Evolutionary conservation across 495 filamentous ascomycete species (phyloP).

Genomic region (Pseudomonodictys pantanalensis): DNA sequence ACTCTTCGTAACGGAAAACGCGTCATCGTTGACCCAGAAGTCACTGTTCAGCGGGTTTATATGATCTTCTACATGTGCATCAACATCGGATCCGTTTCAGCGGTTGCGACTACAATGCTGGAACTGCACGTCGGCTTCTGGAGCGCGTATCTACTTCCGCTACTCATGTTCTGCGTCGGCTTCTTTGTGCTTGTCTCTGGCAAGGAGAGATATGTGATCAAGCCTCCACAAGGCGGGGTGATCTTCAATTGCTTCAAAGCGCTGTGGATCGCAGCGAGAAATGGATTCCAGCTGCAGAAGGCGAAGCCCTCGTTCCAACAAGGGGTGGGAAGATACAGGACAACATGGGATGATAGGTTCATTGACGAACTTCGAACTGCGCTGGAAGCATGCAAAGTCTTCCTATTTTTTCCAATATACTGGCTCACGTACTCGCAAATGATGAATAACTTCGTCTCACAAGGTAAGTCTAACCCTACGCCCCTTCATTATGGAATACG

Average conservation of each 20-base stretch:
- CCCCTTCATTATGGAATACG: neutral
- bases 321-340: slow-evolving; percentile 26
- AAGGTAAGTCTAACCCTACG: slow-evolving; percentile 24
- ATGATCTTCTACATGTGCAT: slow-evolving; percentile 66
- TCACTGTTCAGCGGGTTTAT: slow-evolving; percentile 72
- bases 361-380: slow-evolving; percentile 51
- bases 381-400: slow-evolving; percentile 52
- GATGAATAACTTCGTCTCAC: slow-evolving; percentile 37
- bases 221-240: slow-evolving; percentile 61
- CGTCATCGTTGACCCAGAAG: slow-evolving; percentile 70
- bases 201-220: slow-evolving; percentile 56
- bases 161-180: slow-evolving; percentile 57
- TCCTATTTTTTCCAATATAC: slow-evolving; percentile 55
- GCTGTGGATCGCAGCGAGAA: slow-evolving; percentile 59
- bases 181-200: slow-evolving; percentile 40
- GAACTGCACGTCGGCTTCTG: slow-evolving; percentile 70
- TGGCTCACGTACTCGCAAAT: slow-evolving; percentile 33
- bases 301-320: slow-evolving; percentile 60
- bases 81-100: slow-evolving; percentile 70
- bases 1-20: slow-evolving; percentile 60
- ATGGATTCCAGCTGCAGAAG: slow-evolving; percentile 58
- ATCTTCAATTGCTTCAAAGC: slow-evolving; percentile 62
- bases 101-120: slow-evolving; percentile 62
- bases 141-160: slow-evolving; percentile 69
- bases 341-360: slow-evolving; percentile 49